Conservation (phyloP, 1,284 basidiomycete genomes). For the Pholiota adiposa region DNA sequence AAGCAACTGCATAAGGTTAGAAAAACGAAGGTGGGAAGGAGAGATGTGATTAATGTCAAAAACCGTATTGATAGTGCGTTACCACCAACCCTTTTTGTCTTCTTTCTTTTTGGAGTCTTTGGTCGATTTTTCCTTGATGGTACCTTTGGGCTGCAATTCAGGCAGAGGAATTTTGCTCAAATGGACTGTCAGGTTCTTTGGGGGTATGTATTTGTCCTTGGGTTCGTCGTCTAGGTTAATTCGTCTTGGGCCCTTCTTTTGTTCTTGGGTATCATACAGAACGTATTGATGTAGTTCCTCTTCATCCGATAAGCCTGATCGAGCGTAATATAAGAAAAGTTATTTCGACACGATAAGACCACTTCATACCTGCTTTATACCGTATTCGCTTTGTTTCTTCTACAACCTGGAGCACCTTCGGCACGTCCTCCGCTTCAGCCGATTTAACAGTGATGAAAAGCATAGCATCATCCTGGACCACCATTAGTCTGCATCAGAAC, state of each 20-base stretch:
- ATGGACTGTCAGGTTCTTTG: slow-evolving; percentile 68
- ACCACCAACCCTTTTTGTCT: slow-evolving; percentile 45
- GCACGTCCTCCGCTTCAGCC: slow-evolving; percentile 64
- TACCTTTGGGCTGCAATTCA: slow-evolving; percentile 65
- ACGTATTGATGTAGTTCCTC: slow-evolving; percentile 81
- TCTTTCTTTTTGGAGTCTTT: slow-evolving; percentile 38
- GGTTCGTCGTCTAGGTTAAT: slow-evolving; percentile 70
- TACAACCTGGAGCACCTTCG: slow-evolving; percentile 79
- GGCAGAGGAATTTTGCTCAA: slow-evolving; percentile 85
- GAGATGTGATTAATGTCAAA: slow-evolving; percentile 15
- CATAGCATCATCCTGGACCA: slow-evolving; percentile 72
- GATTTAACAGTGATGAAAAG: slow-evolving; percentile 77
- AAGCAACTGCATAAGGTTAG: slow-evolving; percentile 2
- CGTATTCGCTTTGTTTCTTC: slow-evolving; percentile 78
- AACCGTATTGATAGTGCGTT: slow-evolving; percentile 12
- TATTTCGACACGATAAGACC: no score
- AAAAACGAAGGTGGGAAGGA: not conserved
- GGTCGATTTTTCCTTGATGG: slow-evolving; percentile 26
- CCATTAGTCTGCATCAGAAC: not conserved
- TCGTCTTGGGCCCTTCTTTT: slow-evolving; percentile 59
- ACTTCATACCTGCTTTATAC: slow-evolving; percentile 62
- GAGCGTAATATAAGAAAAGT: slow-evolving; percentile 1
- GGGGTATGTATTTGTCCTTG: slow-evolving; percentile 64
- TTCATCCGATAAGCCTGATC: slow-evolving; percentile 53
- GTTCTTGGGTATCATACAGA: slow-evolving; percentile 58